Conservation (phyloP, 768 basidiomycete species). For the Suillus variegatus region DNA sequence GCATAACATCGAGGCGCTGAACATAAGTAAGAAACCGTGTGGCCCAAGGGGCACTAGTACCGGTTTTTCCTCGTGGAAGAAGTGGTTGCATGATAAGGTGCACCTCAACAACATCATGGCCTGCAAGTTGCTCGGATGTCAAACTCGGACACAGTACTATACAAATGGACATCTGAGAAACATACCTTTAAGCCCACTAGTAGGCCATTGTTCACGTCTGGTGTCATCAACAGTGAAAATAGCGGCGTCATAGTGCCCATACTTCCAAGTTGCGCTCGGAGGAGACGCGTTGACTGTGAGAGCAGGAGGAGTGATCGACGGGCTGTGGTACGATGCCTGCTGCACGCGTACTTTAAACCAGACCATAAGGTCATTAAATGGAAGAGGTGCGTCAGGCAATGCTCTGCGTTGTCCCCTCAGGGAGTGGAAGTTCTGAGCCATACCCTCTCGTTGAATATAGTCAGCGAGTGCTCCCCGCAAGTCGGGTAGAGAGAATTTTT, state of each 20-base stretch:
- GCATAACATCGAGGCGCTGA: no score
- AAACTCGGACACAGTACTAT: not conserved
- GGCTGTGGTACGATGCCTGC: slow-evolving; percentile 19
- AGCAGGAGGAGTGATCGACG: not conserved
- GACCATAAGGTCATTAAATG: slow-evolving; percentile 28
- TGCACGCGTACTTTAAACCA: slow-evolving; percentile 31
- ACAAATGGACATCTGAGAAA: not conserved
- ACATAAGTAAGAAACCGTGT: slow-evolving; percentile 18
- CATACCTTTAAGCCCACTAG: slow-evolving; percentile 14
- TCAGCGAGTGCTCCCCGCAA: slow-evolving; percentile 26
- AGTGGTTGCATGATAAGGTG: slow-evolving; percentile 18
- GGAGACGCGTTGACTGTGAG: slow-evolving; percentile 25
- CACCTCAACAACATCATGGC: slow-evolving; percentile 19
- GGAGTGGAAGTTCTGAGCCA: not conserved
- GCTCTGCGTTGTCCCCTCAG: slow-evolving; percentile 11
- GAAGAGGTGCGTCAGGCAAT: slow-evolving; percentile 13
- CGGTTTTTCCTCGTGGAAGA: not conserved
- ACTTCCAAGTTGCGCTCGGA: slow-evolving; percentile 18
- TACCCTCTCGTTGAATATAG: slow-evolving; percentile 12
- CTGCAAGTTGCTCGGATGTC: not conserved
- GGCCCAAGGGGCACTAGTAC: not conserved
- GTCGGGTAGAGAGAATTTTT: slow-evolving; percentile 26
- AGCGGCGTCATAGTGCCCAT: slow-evolving; percentile 16
- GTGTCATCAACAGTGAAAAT: slow-evolving; percentile 21
- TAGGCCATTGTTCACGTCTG: slow-evolving; percentile 13